Percentiles rank a stretch among this genome's conserved stretches.
These are phyloP conservation scores for Phytophthora brassicae DNA, from an alignment of 352 stramenopile genomes.

Conservation along the genomic window DNA sequence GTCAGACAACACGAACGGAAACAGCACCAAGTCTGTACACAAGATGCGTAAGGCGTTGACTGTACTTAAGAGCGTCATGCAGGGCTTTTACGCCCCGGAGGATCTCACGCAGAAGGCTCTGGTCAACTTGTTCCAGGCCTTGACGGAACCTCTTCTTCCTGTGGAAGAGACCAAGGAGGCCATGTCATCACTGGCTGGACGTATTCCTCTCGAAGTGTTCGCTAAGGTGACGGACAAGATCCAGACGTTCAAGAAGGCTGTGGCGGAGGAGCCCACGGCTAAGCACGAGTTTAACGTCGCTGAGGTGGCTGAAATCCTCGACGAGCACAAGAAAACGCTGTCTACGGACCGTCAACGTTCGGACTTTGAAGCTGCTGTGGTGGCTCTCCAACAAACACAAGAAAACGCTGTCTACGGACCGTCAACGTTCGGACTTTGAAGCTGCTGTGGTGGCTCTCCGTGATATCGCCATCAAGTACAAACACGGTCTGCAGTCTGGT, in stretches of 20 bases:
- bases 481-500: conserved; percentile 64
- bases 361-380: conserved; percentile 75
- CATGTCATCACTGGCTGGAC: conserved; percentile 95
- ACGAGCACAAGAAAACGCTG: conserved; percentile 66
- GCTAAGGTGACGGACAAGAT: conserved; percentile 87
- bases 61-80: conserved; percentile 92
- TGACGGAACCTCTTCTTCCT: conserved; percentile 75
- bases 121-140: conserved; percentile 78
- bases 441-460: conserved; percentile 63
- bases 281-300: conserved; percentile 53
- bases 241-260: conserved; percentile 64
- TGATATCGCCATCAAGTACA: conserved; percentile 80
- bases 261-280: conserved; percentile 29
- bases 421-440: conserved; percentile 73
- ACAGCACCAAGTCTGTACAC: conserved; percentile 60
- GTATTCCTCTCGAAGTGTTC: conserved; percentile 94
- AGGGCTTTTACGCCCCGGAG: conserved; percentile 91
- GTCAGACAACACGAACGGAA: conserved; percentile 35
- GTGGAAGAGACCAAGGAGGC: conserved; percentile 96
- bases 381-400: conserved; percentile 75
- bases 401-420: conserved; percentile 49
- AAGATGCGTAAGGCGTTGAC: conserved; percentile 77
- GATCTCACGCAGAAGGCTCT: conserved; percentile 88
- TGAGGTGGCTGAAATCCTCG: conserved; percentile 57
- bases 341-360: conserved; percentile 49